Evolutionary conservation across 2,329 filamentous ascomycete species (phyloP).

Genomic region (Hypoxylon sp.): DNA sequence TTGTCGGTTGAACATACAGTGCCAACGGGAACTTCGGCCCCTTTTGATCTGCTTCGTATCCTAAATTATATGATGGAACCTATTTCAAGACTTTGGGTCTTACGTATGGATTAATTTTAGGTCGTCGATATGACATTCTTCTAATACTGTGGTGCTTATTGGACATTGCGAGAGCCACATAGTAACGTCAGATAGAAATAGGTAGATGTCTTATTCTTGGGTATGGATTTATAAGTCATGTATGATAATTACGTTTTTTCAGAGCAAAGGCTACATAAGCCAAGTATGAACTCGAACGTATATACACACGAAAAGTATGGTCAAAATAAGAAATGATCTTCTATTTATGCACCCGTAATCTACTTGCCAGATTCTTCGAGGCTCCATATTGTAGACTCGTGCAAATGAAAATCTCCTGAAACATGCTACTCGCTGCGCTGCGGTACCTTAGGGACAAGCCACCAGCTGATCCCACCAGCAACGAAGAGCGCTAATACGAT

Average conservation of each 20-base stretch:
- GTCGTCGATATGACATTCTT: background rate
- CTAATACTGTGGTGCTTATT: background rate
- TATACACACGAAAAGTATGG: too few species aligned
- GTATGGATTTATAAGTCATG: too few species aligned
- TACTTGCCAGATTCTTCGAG: background rate
- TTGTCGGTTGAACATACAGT: background rate
- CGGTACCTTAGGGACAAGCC: conserved; percentile 54
- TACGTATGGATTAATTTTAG: background rate
- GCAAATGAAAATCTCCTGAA: background rate
- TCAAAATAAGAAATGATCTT: background rate
- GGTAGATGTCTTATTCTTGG: too few species aligned
- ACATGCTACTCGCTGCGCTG: conserved; percentile 43
- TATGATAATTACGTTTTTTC: too few species aligned
- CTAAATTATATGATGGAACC: background rate
- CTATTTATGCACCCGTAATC: background rate
- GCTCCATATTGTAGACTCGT: background rate
- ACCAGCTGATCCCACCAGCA: conserved; percentile 58
- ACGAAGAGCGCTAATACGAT: conserved; percentile 62
- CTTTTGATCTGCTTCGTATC: background rate
- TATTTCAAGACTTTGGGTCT: background rate
- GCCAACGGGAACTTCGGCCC: background rate
- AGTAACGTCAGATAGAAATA: too few species aligned
- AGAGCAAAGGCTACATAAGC: background rate
- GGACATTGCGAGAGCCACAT: background rate
- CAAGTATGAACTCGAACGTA: too few species aligned